Percentiles rank a stretch among this genome's conserved stretches.
These are phyloP conservation scores for Trichosporon ovoides DNA, from an alignment of 1,284 basidiomycete species.

Conservation along the genomic window DNA sequence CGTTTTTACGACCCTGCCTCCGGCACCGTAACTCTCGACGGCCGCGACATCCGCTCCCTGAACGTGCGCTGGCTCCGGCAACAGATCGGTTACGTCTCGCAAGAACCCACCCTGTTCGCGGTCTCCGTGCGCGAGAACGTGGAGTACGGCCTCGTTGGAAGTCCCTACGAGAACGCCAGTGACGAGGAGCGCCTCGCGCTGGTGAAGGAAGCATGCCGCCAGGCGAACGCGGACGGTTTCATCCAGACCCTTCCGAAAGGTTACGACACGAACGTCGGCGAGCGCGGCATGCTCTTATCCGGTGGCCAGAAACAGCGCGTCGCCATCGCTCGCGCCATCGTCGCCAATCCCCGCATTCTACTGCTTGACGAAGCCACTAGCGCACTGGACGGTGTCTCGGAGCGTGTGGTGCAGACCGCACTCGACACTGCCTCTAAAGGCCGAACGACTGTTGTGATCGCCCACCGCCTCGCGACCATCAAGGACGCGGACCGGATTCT, in stretches of 20 bases:
- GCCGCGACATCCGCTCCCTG: conserved; percentile 65
- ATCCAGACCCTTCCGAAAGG: conserved; percentile 75
- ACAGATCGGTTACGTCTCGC: conserved; percentile 81
- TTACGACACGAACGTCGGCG: conserved; percentile 87
- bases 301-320: conserved; percentile 91
- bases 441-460: conserved; percentile 52
- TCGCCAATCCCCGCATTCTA: conserved; percentile 66
- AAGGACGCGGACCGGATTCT: conserved; percentile 63
- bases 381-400: conserved; percentile 82
- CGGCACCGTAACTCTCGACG: conserved; percentile 73
- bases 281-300: conserved; percentile 82
- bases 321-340: conserved; percentile 86
- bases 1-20: conserved; percentile 79
- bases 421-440: conserved; percentile 78
- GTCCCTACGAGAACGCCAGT: conserved; percentile 58
- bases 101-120: conserved; percentile 83
- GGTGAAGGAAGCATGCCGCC: conserved; percentile 82
- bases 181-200: conserved; percentile 71
- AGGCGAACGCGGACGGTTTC: conserved; percentile 87
- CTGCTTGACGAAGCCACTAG: conserved; percentile 61
- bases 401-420: conserved; percentile 90
- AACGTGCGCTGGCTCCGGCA: conserved; percentile 83
- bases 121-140: conserved; percentile 73
- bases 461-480: conserved; percentile 50
- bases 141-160: conserved; percentile 82